Evolutionary conservation across 495 filamentous ascomycete genomes (phyloP), one percentile per base, ranked within the genome.

Genomic region (Penicillium ucsense): DNA sequence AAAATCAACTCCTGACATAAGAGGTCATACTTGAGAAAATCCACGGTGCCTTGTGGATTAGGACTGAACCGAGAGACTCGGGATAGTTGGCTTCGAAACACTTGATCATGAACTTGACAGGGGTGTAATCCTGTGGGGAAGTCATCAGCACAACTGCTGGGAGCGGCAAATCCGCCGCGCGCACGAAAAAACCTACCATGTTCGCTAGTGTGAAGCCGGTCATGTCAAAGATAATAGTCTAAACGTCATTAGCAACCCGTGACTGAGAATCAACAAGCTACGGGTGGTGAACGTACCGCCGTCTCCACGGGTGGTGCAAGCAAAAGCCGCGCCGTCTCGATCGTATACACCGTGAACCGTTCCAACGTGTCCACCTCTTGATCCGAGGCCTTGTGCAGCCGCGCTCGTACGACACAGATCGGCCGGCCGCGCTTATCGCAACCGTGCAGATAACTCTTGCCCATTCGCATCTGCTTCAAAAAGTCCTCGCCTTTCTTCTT

Each of bases 11-110:
- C 10, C 6, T 37, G 33, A 33, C 35, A 28, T 28, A 9, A 29
- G 2, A 7, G 12, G 36, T 64, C 70, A n/a, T 54, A 85, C 86
- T 82, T 68, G 92, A 88, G 71, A 98, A 98, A 35, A 97, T 71
- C 92, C 91, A 98, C 4, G 92, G 92, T 0, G 92, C 82, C 64
- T 95, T 95, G 71, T 98, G 89, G 33, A 98, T 87, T n/a, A 97
- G 82, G 5, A 97, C 89, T 5, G 87, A 73, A 40, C 94, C 92
- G 0, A 98, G 74, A 43, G 78, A 86, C 62, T 97, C 94, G 29
- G 94, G 92, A 61, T 97, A 98, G 66, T 98, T 97, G 43, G 92
- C 94, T 70, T 97, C 94, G 62, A 98, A 98, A 67, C 89, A 95
- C 70, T 95, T 95, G 71, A 97, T 96, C 80, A 98, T 94, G 73